Evolutionary conservation across 805 yeast species (phyloP).

Genomic region (Candida sphagnicola): DNA sequence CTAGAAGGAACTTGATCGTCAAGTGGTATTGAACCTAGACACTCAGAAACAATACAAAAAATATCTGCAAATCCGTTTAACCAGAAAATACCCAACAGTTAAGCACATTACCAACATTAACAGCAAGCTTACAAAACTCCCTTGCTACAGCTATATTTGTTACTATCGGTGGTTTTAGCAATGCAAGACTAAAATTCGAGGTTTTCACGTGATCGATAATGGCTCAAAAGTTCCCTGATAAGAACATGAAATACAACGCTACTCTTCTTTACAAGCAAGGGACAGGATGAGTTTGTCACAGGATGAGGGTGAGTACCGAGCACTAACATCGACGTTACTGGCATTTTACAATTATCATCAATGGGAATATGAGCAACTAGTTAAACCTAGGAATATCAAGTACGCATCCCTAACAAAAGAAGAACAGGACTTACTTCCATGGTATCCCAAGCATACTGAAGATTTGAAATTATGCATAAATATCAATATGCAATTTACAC

Average conservation of each 20-base stretch:
- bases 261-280: neutral
- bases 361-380: constrained; percentile 29
- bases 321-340: constrained; percentile 34
- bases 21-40: no score
- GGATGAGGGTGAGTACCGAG: constrained; percentile 30
- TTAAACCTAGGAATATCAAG: constrained; percentile 28
- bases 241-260: no score
- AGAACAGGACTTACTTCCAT: constrained; percentile 44
- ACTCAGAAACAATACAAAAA: no score
- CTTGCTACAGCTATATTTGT: no score
- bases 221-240: neutral
- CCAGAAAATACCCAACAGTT: no score
- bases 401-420: constrained; percentile 26
- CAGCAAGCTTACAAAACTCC: no score
- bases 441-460: constrained; percentile 44
- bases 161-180: no score
- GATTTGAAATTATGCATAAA: constrained; percentile 40
- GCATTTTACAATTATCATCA: constrained; percentile 30
- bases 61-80: no score
- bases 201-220: neutral
- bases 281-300: neutral
- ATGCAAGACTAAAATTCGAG: neutral
- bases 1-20: no score
- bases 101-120: no score
- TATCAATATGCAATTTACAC: constrained; percentile 42